These are phyloP conservation scores for Fusarium nematophilum DNA, from an alignment of 2,329 filamentous ascomycete species.

Conservation along the genomic window DNA sequence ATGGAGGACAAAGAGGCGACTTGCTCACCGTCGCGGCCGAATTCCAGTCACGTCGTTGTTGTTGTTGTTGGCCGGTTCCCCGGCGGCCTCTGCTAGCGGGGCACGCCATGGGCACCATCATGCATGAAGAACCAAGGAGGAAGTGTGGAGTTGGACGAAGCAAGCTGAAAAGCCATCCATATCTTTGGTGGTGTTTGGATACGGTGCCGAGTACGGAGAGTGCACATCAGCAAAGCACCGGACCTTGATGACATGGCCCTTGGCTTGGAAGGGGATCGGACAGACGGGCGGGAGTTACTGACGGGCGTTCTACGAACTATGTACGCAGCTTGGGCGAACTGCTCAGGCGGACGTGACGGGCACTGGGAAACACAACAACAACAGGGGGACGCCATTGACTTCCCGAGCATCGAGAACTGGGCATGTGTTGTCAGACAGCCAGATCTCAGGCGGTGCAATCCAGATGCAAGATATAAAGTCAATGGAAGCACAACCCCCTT, in stretches of 20 bases:
- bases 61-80: constrained; percentile 27
- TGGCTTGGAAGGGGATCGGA: constrained; percentile 18
- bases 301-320: constrained; percentile 4
- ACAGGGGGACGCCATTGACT: too few species aligned
- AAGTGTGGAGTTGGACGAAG: constrained; percentile 39
- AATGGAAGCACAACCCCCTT: constrained; percentile 35
- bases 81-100: constrained; percentile 28
- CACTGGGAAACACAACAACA: too few species aligned
- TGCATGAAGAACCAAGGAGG: constrained; percentile 32
- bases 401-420: constrained; percentile 9
- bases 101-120: constrained; percentile 20
- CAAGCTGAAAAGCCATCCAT: constrained; percentile 38
- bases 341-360: constrained; percentile 5
- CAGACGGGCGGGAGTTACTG: constrained; percentile 3
- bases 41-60: constrained; percentile 21
- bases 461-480: constrained; percentile 42
- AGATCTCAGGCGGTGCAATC: constrained; percentile 43
- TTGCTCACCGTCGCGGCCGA: constrained; percentile 19
- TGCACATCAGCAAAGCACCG: too few species aligned
- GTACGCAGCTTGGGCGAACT: constrained; percentile 25
- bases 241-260: constrained; percentile 4
- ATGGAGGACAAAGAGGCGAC: constrained; percentile 32
- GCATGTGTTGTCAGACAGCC: constrained; percentile 31
- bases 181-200: constrained; percentile 20
- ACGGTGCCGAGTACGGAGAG: constrained; percentile 13